These are phyloP conservation scores for Meyerozyma smithsonii DNA, from an alignment of 1,139 yeast species.

Conservation along the genomic window DNA sequence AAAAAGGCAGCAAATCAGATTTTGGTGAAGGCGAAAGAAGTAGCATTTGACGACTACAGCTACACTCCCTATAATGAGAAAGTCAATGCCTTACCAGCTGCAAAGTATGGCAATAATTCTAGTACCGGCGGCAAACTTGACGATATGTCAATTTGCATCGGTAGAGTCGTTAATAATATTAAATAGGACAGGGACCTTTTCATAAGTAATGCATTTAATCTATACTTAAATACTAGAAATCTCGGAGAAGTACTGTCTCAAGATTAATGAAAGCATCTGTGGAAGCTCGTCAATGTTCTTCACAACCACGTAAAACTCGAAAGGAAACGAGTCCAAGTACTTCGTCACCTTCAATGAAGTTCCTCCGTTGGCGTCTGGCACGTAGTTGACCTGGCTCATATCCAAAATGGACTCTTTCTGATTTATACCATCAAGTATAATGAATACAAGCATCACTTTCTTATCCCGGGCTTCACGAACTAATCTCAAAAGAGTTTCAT, in stretches of 20 bases:
- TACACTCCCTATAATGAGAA: conserved; percentile 52
- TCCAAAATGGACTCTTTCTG: conserved; percentile 85
- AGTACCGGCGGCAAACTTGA: conserved; percentile 54
- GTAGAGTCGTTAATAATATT: conserved; percentile 29
- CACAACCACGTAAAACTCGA: conserved; percentile 93
- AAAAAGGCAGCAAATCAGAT: conserved; percentile 38
- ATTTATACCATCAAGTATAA: conserved; percentile 84
- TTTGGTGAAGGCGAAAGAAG: conserved; percentile 41
- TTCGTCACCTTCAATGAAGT: conserved; percentile 73
- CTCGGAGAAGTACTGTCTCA: conserved; percentile 89
- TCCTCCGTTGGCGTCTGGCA: conserved; percentile 63
- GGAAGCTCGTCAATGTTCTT: conserved; percentile 87
- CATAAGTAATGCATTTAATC: conserved; percentile 2
- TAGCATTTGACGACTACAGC: conserved; percentile 52
- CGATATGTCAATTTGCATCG: conserved; percentile 51
- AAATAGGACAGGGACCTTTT: neutral
- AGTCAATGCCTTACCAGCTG: conserved; percentile 40
- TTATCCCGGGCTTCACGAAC: conserved; percentile 92
- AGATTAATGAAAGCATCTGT: conserved; percentile 79
- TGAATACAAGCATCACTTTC: conserved; percentile 92
- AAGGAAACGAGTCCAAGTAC: conserved; percentile 92
- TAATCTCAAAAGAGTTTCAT: conserved; percentile 70
- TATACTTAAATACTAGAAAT: conserved; percentile 24
- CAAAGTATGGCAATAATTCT: conserved; percentile 24
- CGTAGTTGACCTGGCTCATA: conserved; percentile 87